Evolutionary conservation across 2,329 filamentous ascomycete species (phyloP), one percentile per base, ranked within the genome.

Genomic region (Pseudogymnoascus sp.): DNA sequence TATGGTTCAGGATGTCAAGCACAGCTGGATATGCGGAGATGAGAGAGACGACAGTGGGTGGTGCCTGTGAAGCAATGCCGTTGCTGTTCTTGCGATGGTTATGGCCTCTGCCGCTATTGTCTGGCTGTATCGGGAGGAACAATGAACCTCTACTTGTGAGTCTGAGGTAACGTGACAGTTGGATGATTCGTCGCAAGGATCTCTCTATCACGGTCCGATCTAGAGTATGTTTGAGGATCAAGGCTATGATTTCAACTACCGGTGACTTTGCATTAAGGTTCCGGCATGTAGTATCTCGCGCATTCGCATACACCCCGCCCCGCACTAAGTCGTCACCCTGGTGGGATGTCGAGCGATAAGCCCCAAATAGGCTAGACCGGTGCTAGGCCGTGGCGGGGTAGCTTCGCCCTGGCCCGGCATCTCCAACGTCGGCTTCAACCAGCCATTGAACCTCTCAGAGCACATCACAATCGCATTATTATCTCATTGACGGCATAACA

Each of bases 261-360:
- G 29, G 16, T 29, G 29, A 19, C 49, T 55, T 55, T 55, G 23
- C 10, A 8, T 55, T 55, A 55, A 55, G 49, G 49, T 55, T 55
- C 29, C 11, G 29, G 49, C 29, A 55, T n/a, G 41, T 39, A 19
- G 39, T 52, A 31, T 52, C 45, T 52, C 45, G 45, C 29, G 26
- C 26, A 55, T 55, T 41, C 26, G 31, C 45, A 33, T 31, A 55
- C 45, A 33, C 31, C 31, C 29, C 5, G 21, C 43, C 31, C 45
- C 45, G 45, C 45, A 52, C 45, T 52, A 52, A 52, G 45, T 52
- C 45, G 26, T 52, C 45, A 52, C 45, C 45, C 10, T 52, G 45
- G 26, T 55, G 45, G 45, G 45, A 33, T 55, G 45, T 55, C 45
- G 45, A 55, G 19, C 45, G 45, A 55, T 55, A 55, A 55, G 45